Evolutionary conservation across 2,329 filamentous ascomycete genomes (phyloP).

Genomic region (Aquanectria penicillioides): DNA sequence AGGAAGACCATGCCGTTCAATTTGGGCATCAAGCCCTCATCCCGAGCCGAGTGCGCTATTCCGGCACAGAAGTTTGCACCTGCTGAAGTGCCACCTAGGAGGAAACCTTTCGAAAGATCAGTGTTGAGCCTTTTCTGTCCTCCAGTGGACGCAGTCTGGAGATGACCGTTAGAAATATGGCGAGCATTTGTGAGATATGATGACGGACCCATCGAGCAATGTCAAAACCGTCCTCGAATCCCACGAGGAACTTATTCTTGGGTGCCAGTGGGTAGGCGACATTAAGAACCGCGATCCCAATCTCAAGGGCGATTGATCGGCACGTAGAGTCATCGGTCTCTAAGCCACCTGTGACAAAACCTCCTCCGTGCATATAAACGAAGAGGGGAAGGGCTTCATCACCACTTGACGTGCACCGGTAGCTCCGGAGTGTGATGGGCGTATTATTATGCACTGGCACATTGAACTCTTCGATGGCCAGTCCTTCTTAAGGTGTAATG

Average conservation of each 20-base stretch:
- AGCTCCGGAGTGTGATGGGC: slow-evolving; percentile 33
- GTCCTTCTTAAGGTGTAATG: slow-evolving; percentile 32
- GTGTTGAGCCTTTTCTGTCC: slow-evolving; percentile 47
- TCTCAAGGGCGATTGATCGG: slow-evolving; percentile 33
- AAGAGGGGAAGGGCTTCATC: slow-evolving; percentile 30
- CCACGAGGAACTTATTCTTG: slow-evolving; percentile 58
- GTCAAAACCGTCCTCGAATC: slow-evolving; percentile 58
- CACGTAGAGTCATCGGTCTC: slow-evolving; percentile 43
- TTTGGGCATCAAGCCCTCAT: slow-evolving; percentile 48
- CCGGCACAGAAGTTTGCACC: slow-evolving; percentile 62
- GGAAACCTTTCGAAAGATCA: slow-evolving; percentile 55
- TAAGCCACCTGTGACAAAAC: slow-evolving; percentile 38
- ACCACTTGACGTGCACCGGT: slow-evolving; percentile 22
- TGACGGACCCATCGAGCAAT: slow-evolving; percentile 39
- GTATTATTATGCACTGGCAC: slow-evolving; percentile 32
- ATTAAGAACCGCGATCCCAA: slow-evolving; percentile 52
- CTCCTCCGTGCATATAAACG: slow-evolving; percentile 41
- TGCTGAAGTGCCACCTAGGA: slow-evolving; percentile 61
- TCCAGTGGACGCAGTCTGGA: slow-evolving; percentile 32
- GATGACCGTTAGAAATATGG: background rate
- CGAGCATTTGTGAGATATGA: background rate
- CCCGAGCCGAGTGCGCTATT: slow-evolving; percentile 53
- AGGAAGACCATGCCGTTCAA: slow-evolving; percentile 59
- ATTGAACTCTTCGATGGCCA: slow-evolving; percentile 37
- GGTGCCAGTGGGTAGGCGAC: slow-evolving; percentile 63